Percentiles rank a stretch among this genome's conserved stretches.
These are phyloP conservation scores for Cladosporium colombiae DNA, from an alignment of 2,329 filamentous ascomycete genomes.

Conservation along the genomic window DNA sequence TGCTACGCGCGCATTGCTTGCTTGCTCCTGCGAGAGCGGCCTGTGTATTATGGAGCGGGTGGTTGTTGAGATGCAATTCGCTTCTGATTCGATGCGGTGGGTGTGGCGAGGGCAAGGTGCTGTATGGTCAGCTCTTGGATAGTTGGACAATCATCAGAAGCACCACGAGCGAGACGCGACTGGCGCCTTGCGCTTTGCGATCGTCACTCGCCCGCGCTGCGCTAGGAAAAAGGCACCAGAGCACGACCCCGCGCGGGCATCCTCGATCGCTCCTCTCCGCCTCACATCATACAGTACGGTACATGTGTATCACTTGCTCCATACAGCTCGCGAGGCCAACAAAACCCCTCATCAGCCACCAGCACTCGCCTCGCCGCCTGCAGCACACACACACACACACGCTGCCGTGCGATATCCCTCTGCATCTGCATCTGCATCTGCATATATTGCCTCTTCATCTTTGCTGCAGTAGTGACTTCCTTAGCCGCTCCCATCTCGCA, in stretches of 20 bases:
- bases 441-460: constrained; percentile 7
- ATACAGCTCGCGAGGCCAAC: neutral
- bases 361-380: neutral
- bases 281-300: neutral
- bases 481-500: neutral
- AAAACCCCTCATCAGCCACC: neutral
- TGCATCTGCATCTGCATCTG: constrained; percentile 5
- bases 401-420: neutral
- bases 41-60: neutral
- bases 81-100: neutral
- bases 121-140: neutral
- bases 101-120: neutral
- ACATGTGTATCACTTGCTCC: neutral
- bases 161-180: neutral
- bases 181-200: neutral
- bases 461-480: neutral
- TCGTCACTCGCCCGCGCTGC: neutral
- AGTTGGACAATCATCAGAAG: too few relatives aligned
- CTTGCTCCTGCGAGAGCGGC: neutral
- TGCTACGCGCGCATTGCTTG: constrained; percentile 24
- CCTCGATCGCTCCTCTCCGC: neutral
- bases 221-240: neutral
- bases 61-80: neutral
- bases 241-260: neutral
- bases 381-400: neutral